Base-by-base conservation (phyloP, 73 alveolate genomes). In the Paramecium octaurelia region DNA sequence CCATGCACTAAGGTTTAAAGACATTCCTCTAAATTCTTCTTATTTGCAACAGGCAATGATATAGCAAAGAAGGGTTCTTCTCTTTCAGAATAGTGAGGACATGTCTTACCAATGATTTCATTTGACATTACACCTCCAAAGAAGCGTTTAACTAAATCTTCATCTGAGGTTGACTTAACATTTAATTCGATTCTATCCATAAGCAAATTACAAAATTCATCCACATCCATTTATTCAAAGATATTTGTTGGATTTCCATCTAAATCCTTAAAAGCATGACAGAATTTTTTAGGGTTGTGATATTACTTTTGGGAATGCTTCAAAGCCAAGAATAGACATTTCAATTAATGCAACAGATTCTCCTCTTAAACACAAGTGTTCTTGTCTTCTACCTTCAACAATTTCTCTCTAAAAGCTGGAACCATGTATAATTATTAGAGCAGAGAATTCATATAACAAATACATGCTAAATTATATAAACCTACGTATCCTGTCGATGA, bases 1-100 rank as follows among this genome's bases (percentile, higher is more conserved):
- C 99, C 99, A 83, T 98, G 96, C 10, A 97, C 95, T 46, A 97
- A 96, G 2, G 98, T 58, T 59, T 97, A 96, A 42, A 98, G 92
- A 64, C 99, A 95, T 92, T 97, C 99, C 77, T 73, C 93, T 92
- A 98, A 87, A 88, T 96, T 96, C 86, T 97, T 97, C 91, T 98
- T 97, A 93, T 97, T 97, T 92, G 95, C 95, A 8, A 98, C 97
- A 92, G 94, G 97, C 16, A 89, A 48, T 8, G 94, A 71, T 8
- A 89, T 54, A 46, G 94, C 86, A 23, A 70, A 70, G 83, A 70
- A 89, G 1, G 92, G 84, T 71, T 89, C 94, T 46, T 89, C 92
- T 70, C 91, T 89, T 54, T 89, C 94, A 9, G 92, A 70, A 31
- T 89, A 71, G 31, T 89, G 94, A 34, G 73, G 77, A 68, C 94